Evolutionary conservation across 2,329 filamentous ascomycete genomes (phyloP), one percentile per base, ranked within the genome.

Genomic region (Botryotinia globosa): DNA sequence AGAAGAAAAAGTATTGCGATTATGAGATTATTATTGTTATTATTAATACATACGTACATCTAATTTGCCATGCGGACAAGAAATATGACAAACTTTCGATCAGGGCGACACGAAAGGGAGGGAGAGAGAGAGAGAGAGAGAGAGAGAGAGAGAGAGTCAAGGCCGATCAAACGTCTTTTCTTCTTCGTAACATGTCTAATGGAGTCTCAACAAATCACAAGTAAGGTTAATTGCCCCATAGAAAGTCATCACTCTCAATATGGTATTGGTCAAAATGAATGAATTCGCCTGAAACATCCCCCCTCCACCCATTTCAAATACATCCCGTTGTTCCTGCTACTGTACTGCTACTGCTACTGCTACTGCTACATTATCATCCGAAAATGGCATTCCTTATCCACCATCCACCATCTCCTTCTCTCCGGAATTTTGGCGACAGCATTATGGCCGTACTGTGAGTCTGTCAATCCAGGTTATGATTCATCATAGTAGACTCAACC

Each of bases 211-310:
- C 37, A 62, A 62, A 62, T 62, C 59, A 42, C 18, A 25, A 34
- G 29, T 45, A 42, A n/a, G n/a, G n/a, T n/a, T n/a, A n/a, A 39
- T 51, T n/a, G 39, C 34, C 39, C 34, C 37, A n/a, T 62, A 62
- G 22, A 42, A 39, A n/a, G 18, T 4, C 34, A n/a, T 39, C n/a
- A 2, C 25, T n/a, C 59, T 62, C 58, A 10, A 62, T n/a, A 54
- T 44, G 16, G 37, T 45, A 63, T 63, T 70, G 56, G 68, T 39
- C 34, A 22, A 34, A n/a, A 32, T 32, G 48, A 51, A 67, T 67
- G 39, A 32, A 42, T 58, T 71, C 61, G 61, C 69, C 69, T 71
- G 69, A 71, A 59, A 71, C 69, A 71, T 54, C 25, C 69, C 51
- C 51, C 51, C 51, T 54, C 25, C 25, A 54, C 39, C 69, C 48